phyloP scores from a whole-genome alignment of 2,329 filamentous ascomycete genomes.

The Pseudocercospora vitis region DNA sequence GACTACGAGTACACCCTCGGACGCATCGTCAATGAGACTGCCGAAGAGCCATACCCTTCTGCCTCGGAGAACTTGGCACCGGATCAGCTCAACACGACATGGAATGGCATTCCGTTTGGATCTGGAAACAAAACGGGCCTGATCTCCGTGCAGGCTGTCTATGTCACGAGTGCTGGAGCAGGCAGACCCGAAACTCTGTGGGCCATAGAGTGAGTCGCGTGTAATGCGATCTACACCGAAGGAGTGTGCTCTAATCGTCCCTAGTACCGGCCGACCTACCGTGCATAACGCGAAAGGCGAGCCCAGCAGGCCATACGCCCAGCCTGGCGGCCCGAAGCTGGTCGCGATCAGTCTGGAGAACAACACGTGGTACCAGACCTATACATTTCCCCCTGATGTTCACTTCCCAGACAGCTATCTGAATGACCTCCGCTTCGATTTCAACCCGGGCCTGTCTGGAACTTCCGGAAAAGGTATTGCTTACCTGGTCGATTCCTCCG shows the following conservation, averaged over 20 bases:
- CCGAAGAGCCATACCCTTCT: constrained; percentile 50
- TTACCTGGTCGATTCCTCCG: constrained; percentile 49
- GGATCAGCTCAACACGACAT: constrained; percentile 41
- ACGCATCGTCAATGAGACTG: constrained; percentile 49
- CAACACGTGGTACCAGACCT: constrained; percentile 44
- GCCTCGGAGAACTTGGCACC: constrained; percentile 40
- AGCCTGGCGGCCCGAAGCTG: constrained; percentile 49
- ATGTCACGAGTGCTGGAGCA: constrained; percentile 43
- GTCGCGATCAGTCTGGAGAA: constrained; percentile 46
- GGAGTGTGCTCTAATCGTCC: too few species aligned
- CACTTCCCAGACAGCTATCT: constrained; percentile 51
- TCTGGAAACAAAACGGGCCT: constrained; percentile 45
- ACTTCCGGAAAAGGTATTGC: constrained; percentile 45
- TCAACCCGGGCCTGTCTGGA: constrained; percentile 42
- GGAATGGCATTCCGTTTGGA: constrained; percentile 47
- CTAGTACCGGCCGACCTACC: constrained; percentile 47
- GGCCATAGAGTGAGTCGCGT: constrained; percentile 49
- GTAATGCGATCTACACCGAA: too few species aligned
- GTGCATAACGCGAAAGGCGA: constrained; percentile 41
- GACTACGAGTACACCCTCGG: constrained; percentile 50
- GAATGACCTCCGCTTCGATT: constrained; percentile 51
- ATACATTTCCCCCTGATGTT: constrained; percentile 45
- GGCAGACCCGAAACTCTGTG: constrained; percentile 46
- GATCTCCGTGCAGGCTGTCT: constrained; percentile 49
- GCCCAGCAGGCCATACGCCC: constrained; percentile 46